Evolutionary conservation across 2,329 filamentous ascomycete species (phyloP), one percentile per base, ranked within the genome.

Genomic region (Alternaria conjuncta): DNA sequence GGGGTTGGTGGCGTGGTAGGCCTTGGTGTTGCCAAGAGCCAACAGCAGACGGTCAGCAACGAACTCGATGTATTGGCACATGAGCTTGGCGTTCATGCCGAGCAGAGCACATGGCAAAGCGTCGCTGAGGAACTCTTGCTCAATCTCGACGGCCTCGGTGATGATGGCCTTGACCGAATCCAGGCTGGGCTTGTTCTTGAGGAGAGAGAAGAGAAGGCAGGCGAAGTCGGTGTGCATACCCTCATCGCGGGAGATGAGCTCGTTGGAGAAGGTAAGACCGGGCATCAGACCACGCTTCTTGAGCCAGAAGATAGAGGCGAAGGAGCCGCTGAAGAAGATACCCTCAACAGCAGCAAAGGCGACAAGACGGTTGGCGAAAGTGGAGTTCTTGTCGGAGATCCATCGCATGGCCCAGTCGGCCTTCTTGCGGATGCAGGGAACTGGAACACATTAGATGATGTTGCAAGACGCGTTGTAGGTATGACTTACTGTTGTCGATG

Each of bases 61-160:
- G 75, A 99, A 99, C 88, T 99, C 96, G 73, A 99, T 99, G 87
- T 99, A 99, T 85, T 98, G 95, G 88, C 96, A 96, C 96, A 99
- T 99, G 73, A 99, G 88, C 71, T 87, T 92, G 58, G 94, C 83
- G 87, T 99, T 99, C 96, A 99, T 99, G 84, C 96, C 96, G 30
- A 99, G 92, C 55, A 99, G 90, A 47, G 89, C 94, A 75, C 91
- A 94, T 15, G 96, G 96, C 56, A 99, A 90, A 70, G 96, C 94
- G 80, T 99, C 96, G 2, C 94, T 96, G 73, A 99, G 83, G 87
- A 99, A 99, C 84, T 99, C 96, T 83, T 99, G 91, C 87, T 99
- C 96, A 65, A 99, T 98, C 59, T 81, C 83, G 69, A 99, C 96
- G 57, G 96, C 96, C 81, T 99, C 96, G 56, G 90, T 92, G 80